phyloP scores from a whole-genome alignment of 331 rosid species.

The Rosa hybrid region DNA sequence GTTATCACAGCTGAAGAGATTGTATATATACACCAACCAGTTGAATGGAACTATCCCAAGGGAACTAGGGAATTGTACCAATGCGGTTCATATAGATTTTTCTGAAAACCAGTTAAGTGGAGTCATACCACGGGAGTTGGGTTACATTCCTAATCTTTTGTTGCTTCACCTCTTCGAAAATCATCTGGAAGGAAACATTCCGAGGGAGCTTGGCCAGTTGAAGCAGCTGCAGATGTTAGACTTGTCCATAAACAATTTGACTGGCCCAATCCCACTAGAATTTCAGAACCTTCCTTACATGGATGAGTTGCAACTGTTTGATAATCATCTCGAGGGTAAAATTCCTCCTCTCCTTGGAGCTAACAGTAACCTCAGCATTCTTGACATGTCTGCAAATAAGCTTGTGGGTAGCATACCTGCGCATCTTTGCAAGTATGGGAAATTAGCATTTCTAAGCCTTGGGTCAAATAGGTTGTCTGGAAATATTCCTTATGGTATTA shows the following conservation, averaged over 20 bases:
- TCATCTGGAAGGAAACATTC: conserved; percentile 57
- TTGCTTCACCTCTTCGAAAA: conserved; percentile 77
- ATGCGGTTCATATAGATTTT: conserved; percentile 63
- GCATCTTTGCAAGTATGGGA: conserved; percentile 54
- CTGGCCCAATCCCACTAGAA: conserved; percentile 58
- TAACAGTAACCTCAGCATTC: conserved; percentile 48
- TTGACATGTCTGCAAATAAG: conserved; percentile 63
- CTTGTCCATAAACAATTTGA: conserved; percentile 60
- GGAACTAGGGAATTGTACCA: conserved; percentile 65
- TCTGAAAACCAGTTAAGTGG: conserved; percentile 66
- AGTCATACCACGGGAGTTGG: conserved; percentile 57
- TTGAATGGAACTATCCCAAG: conserved; percentile 65
- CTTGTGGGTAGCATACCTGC: conserved; percentile 63
- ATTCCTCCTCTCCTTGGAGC: conserved; percentile 70
- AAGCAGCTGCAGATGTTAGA: conserved; percentile 50
- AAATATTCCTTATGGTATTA: conserved; percentile 59
- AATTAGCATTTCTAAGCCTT: conserved; percentile 63
- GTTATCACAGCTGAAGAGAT: conserved; percentile 42
- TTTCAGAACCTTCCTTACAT: conserved; percentile 59
- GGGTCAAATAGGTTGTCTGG: conserved; percentile 67
- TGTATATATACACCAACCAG: conserved; percentile 68
- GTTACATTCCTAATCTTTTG: conserved; percentile 47
- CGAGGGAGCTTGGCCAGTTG: conserved; percentile 54
- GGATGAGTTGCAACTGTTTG: conserved; percentile 68
- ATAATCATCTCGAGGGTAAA: conserved; percentile 62